Conservation (phyloP, 1,284 basidiomycete species). For the Boletellus dicymbophilus region DNA sequence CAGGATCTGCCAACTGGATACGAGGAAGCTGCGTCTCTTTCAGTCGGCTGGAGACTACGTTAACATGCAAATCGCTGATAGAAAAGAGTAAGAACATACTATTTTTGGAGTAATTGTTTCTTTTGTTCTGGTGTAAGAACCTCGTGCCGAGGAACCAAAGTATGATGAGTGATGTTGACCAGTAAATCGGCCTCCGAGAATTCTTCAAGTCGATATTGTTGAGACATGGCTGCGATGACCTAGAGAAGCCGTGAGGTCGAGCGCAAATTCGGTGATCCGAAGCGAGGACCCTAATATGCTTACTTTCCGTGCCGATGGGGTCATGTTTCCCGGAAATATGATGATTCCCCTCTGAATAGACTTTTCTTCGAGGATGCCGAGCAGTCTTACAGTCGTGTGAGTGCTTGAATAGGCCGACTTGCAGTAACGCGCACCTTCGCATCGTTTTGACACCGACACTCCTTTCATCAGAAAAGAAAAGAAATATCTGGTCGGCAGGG, state of each 20-base stretch:
- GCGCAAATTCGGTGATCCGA: slow-evolving; percentile 1
- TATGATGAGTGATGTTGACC: slow-evolving; percentile 97
- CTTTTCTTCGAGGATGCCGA: slow-evolving; percentile 88
- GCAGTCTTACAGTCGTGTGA: slow-evolving; percentile 57
- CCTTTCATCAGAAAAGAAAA: slow-evolving; percentile 92
- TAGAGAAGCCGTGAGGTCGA: slow-evolving; percentile 31
- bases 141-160: slow-evolving; percentile 93
- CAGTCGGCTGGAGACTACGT: slow-evolving; percentile 67
- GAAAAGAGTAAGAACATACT: slow-evolving; percentile 64
- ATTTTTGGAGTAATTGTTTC: slow-evolving; percentile 84
- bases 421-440: slow-evolving; percentile 75
- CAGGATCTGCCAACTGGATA: slow-evolving; percentile 95
- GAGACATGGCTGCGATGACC: slow-evolving; percentile 89
- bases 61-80: slow-evolving; percentile 4
- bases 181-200: slow-evolving; percentile 96
- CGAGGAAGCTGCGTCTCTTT: slow-evolving; percentile 98
- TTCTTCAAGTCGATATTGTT: slow-evolving; percentile 90
- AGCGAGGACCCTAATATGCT: slow-evolving; percentile 16
- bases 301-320: slow-evolving; percentile 93
- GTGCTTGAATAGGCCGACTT: slow-evolving; percentile 1
- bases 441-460: slow-evolving; percentile 95
- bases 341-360: slow-evolving; percentile 91
- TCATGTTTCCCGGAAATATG: slow-evolving; percentile 96
- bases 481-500: slow-evolving; percentile 82
- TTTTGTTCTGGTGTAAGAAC: slow-evolving; percentile 90